Conservation (phyloP, 768 basidiomycete genomes). For the Kwoniella sp. region DNA sequence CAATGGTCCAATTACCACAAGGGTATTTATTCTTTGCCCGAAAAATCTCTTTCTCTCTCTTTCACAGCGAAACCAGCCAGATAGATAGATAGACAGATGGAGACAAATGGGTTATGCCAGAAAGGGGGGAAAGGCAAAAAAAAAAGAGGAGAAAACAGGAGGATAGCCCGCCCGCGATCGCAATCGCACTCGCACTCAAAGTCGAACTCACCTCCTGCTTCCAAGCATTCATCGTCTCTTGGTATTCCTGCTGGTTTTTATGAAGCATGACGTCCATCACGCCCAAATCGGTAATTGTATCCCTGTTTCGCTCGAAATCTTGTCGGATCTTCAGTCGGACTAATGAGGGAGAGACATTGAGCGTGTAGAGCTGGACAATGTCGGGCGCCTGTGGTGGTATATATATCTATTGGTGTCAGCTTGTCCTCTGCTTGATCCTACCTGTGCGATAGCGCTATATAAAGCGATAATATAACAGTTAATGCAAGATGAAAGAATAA, state of each 20-base stretch:
- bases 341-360: slow-evolving; percentile 74
- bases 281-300: slow-evolving; percentile 71
- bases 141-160: background rate
- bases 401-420: too few relatives aligned
- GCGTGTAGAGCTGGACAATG: slow-evolving; percentile 75
- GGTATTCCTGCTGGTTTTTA: slow-evolving; percentile 83
- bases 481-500: too few relatives aligned
- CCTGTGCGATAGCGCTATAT: too few relatives aligned
- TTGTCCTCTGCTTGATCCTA: too few relatives aligned
- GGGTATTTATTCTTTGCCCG: too few relatives aligned
- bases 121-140: background rate
- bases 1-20: too few relatives aligned
- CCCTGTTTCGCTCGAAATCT: slow-evolving; percentile 80
- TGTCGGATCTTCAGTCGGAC: slow-evolving; percentile 80
- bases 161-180: too few relatives aligned
- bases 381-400: slow-evolving; percentile 73
- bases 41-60: too few relatives aligned
- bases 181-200: background rate
- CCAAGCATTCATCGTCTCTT: slow-evolving; percentile 94
- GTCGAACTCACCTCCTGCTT: slow-evolving; percentile 64
- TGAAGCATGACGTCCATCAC: slow-evolving; percentile 82
- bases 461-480: too few relatives aligned
- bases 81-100: too few relatives aligned
- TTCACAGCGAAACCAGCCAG: too few relatives aligned
- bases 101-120: too few relatives aligned